phyloP scores from a whole-genome alignment of 441 rosid species.

The Gossypium laxum region DNA sequence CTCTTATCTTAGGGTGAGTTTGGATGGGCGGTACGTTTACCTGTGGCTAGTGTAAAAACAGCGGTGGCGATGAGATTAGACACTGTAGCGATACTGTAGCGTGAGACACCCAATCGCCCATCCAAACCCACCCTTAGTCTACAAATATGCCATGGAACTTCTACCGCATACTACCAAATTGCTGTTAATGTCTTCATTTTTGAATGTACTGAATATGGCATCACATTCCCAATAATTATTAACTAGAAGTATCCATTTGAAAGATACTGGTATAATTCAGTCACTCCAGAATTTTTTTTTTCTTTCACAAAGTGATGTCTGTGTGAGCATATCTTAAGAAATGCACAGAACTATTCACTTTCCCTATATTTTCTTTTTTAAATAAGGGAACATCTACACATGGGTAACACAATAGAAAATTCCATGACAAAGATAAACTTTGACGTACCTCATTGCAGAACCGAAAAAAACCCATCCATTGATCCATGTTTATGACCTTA shows the following conservation, averaged over 20 bases:
- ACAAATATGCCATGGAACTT: neutral
- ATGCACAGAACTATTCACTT: neutral
- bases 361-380: neutral
- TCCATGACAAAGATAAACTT: constrained; percentile 15
- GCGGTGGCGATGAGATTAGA: too few relatives aligned
- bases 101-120: too few relatives aligned
- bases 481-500: constrained; percentile 72
- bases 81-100: too few relatives aligned
- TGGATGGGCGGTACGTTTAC: too few relatives aligned
- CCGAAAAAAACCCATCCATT: constrained; percentile 63
- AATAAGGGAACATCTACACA: neutral
- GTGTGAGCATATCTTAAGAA: neutral
- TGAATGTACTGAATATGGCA: neutral
- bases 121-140: neutral
- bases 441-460: constrained; percentile 61
- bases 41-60: too few relatives aligned
- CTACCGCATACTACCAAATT: neutral
- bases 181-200: neutral
- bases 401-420: neutral
- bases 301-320: neutral
- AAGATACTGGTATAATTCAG: neutral
- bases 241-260: neutral
- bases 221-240: neutral
- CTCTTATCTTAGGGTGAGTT: too few relatives aligned
- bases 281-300: neutral